phyloP scores from a whole-genome alignment of 179 eudicot species.

The Actinidia arguta region DNA sequence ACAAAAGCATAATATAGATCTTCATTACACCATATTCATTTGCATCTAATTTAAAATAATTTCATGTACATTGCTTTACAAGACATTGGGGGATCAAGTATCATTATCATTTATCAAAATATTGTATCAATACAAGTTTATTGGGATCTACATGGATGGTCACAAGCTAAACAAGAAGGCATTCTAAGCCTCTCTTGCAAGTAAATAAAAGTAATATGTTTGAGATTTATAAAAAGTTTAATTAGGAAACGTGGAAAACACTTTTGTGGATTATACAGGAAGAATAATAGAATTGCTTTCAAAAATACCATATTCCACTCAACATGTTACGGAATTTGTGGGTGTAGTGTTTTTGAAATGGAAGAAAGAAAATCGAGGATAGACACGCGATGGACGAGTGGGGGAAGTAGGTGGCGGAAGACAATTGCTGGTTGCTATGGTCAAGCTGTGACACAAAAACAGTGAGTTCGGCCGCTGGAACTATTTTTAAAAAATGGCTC shows the following conservation, averaged over 20 bases:
- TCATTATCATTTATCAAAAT: not conserved
- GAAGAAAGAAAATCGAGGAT: no score
- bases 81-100: not conserved
- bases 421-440: no score
- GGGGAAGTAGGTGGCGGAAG: no score
- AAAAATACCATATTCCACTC: slow-evolving; percentile 75
- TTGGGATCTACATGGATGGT: slow-evolving; percentile 26
- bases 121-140: slow-evolving; percentile 3
- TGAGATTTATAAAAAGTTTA: no score
- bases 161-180: slow-evolving; percentile 45
- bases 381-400: no score
- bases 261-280: slow-evolving; percentile 13
- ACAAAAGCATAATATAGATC: not conserved
- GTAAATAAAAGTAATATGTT: not conserved
- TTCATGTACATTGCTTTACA: not conserved
- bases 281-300: slow-evolving; percentile 7
- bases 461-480: no score
- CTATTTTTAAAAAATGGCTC: no score
- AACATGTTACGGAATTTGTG: slow-evolving; percentile 65
- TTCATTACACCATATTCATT: not conserved
- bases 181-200: slow-evolving; percentile 1
- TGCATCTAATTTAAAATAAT: not conserved
- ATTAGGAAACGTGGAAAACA: not conserved
- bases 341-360: no score
- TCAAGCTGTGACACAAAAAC: no score